A percentile compares a stretch with the other conserved stretches of the same genome.
phyloP scores from a whole-genome alignment of 2,329 filamentous ascomycete species.

The Aspergillus hortae region DNA sequence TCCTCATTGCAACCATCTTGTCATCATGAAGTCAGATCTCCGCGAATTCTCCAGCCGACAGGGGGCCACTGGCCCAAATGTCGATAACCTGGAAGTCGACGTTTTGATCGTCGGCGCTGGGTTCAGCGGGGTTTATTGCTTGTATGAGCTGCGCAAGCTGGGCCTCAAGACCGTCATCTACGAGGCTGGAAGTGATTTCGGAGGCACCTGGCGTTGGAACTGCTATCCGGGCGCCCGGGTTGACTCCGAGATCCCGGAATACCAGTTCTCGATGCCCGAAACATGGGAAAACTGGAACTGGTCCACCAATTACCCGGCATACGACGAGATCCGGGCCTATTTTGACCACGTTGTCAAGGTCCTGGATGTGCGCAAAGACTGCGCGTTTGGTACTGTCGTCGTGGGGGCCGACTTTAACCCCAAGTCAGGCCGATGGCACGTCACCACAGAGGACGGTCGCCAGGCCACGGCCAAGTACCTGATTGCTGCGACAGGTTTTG shows the following conservation, averaged over 20 bases:
- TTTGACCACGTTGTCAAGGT: conserved; percentile 47
- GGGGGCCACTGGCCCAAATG: conserved; percentile 24
- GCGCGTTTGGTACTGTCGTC: conserved; percentile 45
- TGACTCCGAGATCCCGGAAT: conserved; percentile 53
- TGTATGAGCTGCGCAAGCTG: conserved; percentile 50
- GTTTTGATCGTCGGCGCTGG: conserved; percentile 21
- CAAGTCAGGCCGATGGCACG: conserved; percentile 38
- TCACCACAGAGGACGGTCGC: conserved; percentile 42
- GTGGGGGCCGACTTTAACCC: conserved; percentile 40
- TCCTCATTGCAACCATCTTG: not conserved
- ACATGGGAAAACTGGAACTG: conserved; percentile 47
- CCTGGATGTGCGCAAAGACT: conserved; percentile 43
- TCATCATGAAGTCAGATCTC: conserved; percentile 1
- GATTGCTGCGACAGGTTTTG: conserved; percentile 46
- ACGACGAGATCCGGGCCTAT: conserved; percentile 43
- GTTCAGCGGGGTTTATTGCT: conserved; percentile 45
- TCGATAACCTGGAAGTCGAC: conserved; percentile 19
- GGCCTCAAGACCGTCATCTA: conserved; percentile 50
- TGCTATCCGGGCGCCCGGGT: conserved; percentile 54
- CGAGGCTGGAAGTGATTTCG: conserved; percentile 51
- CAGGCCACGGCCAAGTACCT: conserved; percentile 43
- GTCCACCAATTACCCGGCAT: conserved; percentile 27
- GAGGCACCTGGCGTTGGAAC: conserved; percentile 57
- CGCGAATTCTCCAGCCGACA: conserved; percentile 17
- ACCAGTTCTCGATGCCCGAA: conserved; percentile 52